Percentiles rank a stretch among this genome's conserved stretches.
Evolutionary conservation across 257 asterid species (phyloP).

Genomic region (Jaltomata sinuosa): DNA sequence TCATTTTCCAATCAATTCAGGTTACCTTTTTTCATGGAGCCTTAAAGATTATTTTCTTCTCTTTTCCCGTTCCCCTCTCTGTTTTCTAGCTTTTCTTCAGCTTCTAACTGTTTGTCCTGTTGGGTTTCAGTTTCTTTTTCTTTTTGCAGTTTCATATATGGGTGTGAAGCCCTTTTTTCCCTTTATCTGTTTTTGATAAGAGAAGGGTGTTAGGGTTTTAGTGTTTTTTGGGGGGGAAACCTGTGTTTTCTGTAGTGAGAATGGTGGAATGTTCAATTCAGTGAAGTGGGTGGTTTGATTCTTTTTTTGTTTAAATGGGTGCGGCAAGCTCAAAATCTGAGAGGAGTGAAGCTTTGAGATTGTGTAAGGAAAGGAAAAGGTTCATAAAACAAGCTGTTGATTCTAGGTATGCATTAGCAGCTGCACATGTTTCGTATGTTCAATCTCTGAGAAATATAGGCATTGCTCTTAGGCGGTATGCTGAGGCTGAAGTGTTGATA

Average conservation of each 20-base stretch:
- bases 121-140: constrained; percentile 4
- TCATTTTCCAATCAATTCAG: constrained; percentile 21
- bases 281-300: constrained; percentile 16
- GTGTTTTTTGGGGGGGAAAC: neutral
- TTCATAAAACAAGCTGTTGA: constrained; percentile 82
- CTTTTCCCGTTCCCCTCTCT: neutral
- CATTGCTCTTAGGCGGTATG: constrained; percentile 76
- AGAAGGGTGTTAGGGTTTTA: neutral
- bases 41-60: neutral
- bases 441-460: constrained; percentile 82
- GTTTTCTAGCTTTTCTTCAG: constrained; percentile 2
- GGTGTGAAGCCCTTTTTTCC: neutral
- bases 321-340: constrained; percentile 56
- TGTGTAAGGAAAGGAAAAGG: constrained; percentile 81
- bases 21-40: constrained; percentile 9
- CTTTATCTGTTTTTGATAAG: neutral
- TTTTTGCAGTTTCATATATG: neutral
- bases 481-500: constrained; percentile 77
- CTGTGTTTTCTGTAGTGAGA: neutral
- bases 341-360: constrained; percentile 61
- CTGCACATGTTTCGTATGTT: constrained; percentile 85
- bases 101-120: no score
- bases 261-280: neutral
- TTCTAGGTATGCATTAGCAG: constrained; percentile 85
- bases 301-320: constrained; percentile 41